phyloP scores from a whole-genome alignment of 257 asterid species.

The Cordia subcordata region DNA sequence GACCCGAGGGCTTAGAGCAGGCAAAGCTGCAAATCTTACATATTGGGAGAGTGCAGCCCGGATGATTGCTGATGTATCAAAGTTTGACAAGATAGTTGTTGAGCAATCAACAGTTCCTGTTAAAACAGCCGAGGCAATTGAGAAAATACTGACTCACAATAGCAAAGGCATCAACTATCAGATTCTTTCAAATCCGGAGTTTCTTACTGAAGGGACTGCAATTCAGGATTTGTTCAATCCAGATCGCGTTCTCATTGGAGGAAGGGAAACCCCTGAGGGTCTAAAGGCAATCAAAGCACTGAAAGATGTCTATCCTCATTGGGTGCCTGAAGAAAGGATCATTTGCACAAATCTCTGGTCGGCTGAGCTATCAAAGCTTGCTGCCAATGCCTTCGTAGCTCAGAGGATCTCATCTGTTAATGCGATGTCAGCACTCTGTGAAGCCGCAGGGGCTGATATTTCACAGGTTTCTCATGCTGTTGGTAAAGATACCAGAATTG shows the following conservation, averaged over 20 bases:
- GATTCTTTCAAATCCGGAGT: conserved; percentile 33
- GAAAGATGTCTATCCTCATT: conserved; percentile 23
- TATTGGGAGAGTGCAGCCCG: conserved; percentile 40
- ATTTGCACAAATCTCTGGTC: conserved; percentile 26
- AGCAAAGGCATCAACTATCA: conserved; percentile 32
- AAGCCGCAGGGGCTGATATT: conserved; percentile 45
- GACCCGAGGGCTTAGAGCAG: conserved; percentile 33
- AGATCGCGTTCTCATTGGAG: conserved; percentile 24
- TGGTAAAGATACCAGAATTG: conserved; percentile 42
- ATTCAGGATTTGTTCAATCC: conserved; percentile 31
- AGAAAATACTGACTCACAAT: conserved; percentile 29
- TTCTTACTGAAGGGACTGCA: conserved; percentile 35
- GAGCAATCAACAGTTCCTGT: conserved; percentile 39
- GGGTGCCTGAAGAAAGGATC: conserved; percentile 25
- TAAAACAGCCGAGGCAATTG: conserved; percentile 35
- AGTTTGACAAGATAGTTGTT: conserved; percentile 29
- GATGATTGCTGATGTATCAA: conserved; percentile 34
- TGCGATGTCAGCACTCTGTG: conserved; percentile 44
- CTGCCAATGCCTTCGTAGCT: conserved; percentile 39
- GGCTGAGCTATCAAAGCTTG: conserved; percentile 26
- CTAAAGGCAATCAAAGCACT: conserved; percentile 22
- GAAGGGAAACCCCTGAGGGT: conserved; percentile 20
- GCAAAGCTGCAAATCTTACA: conserved; percentile 38
- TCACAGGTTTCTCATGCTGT: conserved; percentile 34
- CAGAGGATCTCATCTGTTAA: conserved; percentile 34